Percentiles rank a stretch among this genome's conserved stretches.
These are phyloP conservation scores for Debaryomycetaceae sp. DNA, from an alignment of 1,139 yeast species.

Conservation along the genomic window DNA sequence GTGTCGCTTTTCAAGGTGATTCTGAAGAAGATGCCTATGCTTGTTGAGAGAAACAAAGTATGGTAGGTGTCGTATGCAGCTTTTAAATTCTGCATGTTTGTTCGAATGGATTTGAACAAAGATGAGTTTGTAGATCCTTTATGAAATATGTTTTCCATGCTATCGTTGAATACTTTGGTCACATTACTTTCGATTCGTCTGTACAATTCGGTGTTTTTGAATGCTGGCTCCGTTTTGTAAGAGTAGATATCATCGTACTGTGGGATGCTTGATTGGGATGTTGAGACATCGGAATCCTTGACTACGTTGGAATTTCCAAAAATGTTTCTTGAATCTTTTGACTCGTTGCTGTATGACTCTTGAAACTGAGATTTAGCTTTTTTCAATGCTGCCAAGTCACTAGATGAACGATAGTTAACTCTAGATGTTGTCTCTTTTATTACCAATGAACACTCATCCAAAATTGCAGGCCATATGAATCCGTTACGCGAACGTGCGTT, in stretches of 20 bases:
- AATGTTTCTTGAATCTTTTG: constrained; percentile 14
- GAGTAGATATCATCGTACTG: neutral
- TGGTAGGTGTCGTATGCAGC: constrained; percentile 6
- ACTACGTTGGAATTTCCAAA: constrained; percentile 27
- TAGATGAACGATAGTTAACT: constrained; percentile 31
- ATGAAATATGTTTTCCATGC: neutral
- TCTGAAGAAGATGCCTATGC: constrained; percentile 46
- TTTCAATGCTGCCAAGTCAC: constrained; percentile 31
- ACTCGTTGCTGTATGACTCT: neutral
- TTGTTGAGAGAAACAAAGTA: constrained; percentile 22
- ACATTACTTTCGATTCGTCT: neutral
- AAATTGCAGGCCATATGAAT: constrained; percentile 53
- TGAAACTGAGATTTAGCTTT: constrained; percentile 11
- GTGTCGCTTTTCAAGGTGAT: constrained; percentile 52
- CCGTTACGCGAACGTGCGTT: constrained; percentile 45
- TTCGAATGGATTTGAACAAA: neutral
- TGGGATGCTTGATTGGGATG: neutral
- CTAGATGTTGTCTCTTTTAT: constrained; percentile 46
- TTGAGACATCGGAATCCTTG: neutral
- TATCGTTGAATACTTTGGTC: neutral
- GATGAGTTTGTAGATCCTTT: neutral
- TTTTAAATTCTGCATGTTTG: neutral
- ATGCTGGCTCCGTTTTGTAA: neutral
- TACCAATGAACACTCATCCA: constrained; percentile 57
- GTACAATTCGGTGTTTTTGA: neutral